Percentiles rank a stretch among this genome's conserved stretches.
Conservation (phyloP, 768 basidiomycete genomes). For the Termitomyces sp. region DNA sequence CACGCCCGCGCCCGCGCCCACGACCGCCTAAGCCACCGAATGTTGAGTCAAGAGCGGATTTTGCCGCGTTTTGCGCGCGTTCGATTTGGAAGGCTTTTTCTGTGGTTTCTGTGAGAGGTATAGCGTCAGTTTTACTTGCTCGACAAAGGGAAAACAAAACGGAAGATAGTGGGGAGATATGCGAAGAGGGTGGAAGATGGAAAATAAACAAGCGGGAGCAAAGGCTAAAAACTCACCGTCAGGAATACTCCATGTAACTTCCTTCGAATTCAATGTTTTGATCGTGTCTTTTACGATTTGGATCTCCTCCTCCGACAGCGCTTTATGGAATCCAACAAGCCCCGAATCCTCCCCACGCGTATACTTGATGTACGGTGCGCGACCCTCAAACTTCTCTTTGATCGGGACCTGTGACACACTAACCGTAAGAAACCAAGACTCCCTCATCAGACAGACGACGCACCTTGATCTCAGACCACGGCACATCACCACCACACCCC, state of each 20-base stretch:
- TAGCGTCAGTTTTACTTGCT: background rate
- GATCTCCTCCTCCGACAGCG: conserved; percentile 67
- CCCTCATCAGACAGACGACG: background rate
- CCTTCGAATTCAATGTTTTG: conserved; percentile 57
- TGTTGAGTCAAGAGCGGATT: conserved; percentile 31
- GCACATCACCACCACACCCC: conserved; percentile 47
- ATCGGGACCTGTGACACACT: conserved; percentile 33
- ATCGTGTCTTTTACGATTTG: conserved; percentile 61
- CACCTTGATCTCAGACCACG: conserved; percentile 49
- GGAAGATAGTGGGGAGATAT: background rate
- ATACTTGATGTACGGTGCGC: conserved; percentile 49
- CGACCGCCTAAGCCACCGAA: conserved; percentile 13
- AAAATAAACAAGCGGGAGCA: background rate
- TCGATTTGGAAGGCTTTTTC: conserved; percentile 72
- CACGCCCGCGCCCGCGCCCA: conserved; percentile 19
- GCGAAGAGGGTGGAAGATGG: too few relatives aligned
- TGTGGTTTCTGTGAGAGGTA: conserved; percentile 47
- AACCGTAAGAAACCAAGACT: background rate
- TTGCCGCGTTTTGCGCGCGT: conserved; percentile 66
- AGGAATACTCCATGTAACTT: conserved; percentile 59
- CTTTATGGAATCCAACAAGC: conserved; percentile 60
- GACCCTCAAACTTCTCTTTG: conserved; percentile 43
- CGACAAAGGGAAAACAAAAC: background rate
- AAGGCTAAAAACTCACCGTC: conserved; percentile 39
- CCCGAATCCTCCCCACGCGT: conserved; percentile 39